Percentiles rank a stretch among this genome's conserved stretches.
Conservation (phyloP, 2,329 filamentous ascomycete genomes). For the Fusarium udum region DNA sequence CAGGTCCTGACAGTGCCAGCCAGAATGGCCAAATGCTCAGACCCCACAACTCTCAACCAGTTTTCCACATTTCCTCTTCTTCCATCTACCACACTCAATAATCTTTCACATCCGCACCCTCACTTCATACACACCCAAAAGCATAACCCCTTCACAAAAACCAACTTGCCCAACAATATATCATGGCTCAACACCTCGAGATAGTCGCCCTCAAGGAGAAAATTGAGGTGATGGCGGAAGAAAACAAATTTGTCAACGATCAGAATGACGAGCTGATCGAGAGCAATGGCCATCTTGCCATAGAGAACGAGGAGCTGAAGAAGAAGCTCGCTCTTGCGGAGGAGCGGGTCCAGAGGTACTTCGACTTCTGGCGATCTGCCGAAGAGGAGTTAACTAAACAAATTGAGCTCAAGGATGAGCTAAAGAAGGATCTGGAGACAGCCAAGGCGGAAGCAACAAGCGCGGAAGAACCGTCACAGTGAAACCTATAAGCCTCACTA, state of each 20-base stretch:
- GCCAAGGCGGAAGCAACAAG: not conserved
- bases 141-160: no score
- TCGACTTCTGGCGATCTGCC: accelerated
- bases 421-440: not conserved
- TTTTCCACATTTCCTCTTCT: not conserved
- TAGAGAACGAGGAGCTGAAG: accelerated
- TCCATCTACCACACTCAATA: not conserved
- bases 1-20: not conserved
- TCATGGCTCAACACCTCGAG: no score
- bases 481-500: not conserved
- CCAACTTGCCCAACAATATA: no score
- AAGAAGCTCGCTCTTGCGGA: not conserved
- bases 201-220: not conserved
- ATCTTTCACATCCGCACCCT: no score
- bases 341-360: not conserved
- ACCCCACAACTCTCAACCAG: not conserved
- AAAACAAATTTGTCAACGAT: accelerated
- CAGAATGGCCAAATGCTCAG: not conserved
- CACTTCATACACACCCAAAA: no score
- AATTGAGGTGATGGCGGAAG: accelerated
- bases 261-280: not conserved
- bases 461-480: not conserved
- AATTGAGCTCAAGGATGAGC: not conserved
- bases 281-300: no score
- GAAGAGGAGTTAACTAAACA: accelerated